These are phyloP conservation scores for Venturia nashicola DNA, from an alignment of 2,329 filamentous ascomycete species.

Conservation along the genomic window DNA sequence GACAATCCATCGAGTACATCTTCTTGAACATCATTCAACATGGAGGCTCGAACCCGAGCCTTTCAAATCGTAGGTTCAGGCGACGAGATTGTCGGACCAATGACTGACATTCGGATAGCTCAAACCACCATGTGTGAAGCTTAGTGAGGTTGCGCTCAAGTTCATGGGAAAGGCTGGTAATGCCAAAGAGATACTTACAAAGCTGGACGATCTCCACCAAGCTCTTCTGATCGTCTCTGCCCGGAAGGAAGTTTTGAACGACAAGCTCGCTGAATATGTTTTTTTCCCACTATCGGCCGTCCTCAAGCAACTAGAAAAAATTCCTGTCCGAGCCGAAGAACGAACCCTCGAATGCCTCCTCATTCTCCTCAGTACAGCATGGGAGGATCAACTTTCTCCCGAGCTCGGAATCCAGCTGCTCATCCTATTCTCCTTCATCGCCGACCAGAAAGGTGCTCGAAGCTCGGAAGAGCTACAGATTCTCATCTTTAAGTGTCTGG, in stretches of 20 bases:
- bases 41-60: constrained; percentile 9
- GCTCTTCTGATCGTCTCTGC: constrained; percentile 23
- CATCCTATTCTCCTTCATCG: constrained; percentile 70
- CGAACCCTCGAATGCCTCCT: constrained; percentile 62
- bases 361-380: constrained; percentile 64
- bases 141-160: constrained; percentile 41
- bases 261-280: constrained; percentile 81
- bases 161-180: constrained; percentile 35
- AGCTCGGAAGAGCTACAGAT: constrained; percentile 64
- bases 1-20: neutral
- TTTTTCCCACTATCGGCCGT: constrained; percentile 90
- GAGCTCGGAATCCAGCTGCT: constrained; percentile 74
- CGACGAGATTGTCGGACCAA: too few species aligned
- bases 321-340: constrained; percentile 63
- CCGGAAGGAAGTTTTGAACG: constrained; percentile 45
- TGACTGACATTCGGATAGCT: constrained; percentile 27
- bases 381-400: constrained; percentile 58
- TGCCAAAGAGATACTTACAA: constrained; percentile 33
- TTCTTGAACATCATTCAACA: neutral
- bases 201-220: constrained; percentile 33
- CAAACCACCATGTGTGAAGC: constrained; percentile 45
- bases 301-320: constrained; percentile 56
- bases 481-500: constrained; percentile 58
- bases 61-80: constrained; percentile 6
- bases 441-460: constrained; percentile 48